A percentile compares a stretch with the other conserved stretches of the same genome.
These are phyloP conservation scores for Cerioporus squamosus DNA, from an alignment of 1,284 basidiomycete species.

Conservation along the genomic window DNA sequence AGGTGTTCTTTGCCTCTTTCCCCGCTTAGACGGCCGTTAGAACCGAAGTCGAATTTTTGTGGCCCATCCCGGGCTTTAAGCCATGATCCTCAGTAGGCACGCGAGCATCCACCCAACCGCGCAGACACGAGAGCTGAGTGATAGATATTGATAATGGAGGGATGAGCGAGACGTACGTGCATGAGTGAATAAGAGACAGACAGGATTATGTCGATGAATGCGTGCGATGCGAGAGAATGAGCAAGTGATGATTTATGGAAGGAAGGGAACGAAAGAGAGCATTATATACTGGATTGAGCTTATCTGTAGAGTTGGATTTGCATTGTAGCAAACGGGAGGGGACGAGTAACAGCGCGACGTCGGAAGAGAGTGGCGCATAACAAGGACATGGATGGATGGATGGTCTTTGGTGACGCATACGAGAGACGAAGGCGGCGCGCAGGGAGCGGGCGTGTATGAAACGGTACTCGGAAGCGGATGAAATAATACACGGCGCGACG, in stretches of 20 bases:
- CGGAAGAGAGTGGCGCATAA: background rate
- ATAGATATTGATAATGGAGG: conserved; percentile 11
- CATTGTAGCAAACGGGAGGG: background rate
- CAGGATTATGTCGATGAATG: background rate
- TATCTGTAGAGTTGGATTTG: background rate
- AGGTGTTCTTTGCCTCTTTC: too few species aligned
- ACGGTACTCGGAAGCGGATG: background rate
- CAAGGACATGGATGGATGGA: background rate
- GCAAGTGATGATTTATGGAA: background rate
- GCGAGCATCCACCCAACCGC: too few species aligned
- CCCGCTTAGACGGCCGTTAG: too few species aligned
- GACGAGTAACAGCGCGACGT: background rate
- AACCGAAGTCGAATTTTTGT: too few species aligned
- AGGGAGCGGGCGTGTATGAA: background rate
- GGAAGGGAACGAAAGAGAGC: background rate
- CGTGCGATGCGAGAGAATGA: background rate
- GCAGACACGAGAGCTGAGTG: too few species aligned
- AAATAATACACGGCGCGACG: conserved; percentile 4
- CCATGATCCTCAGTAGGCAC: too few species aligned
- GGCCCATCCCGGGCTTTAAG: too few species aligned
- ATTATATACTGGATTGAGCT: background rate
- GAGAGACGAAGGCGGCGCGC: background rate
- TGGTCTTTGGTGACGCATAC: background rate
- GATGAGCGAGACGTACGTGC: background rate
- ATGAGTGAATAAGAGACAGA: background rate